These are phyloP conservation scores for Sporothrix sp. DNA, from an alignment of 2,329 filamentous ascomycete species.

Conservation along the genomic window DNA sequence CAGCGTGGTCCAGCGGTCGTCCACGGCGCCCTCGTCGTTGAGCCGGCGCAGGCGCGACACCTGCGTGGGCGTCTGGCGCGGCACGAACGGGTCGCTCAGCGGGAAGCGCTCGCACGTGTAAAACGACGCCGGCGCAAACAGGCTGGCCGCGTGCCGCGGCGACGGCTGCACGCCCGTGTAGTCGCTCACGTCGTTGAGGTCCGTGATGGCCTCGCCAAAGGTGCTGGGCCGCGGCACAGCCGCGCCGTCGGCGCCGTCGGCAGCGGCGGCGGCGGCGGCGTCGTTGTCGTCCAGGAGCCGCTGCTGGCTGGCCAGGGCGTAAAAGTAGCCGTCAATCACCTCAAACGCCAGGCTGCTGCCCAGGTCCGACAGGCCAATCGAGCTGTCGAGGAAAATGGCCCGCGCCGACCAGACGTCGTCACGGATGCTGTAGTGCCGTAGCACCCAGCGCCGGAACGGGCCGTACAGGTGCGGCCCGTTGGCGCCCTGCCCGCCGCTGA, in stretches of 20 bases:
- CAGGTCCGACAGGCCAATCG: conserved; percentile 52
- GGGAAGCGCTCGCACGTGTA: conserved; percentile 59
- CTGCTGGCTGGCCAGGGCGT: conserved; percentile 58
- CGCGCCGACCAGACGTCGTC: conserved; percentile 30
- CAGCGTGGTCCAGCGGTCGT: conserved; percentile 64
- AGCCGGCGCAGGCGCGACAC: conserved; percentile 52
- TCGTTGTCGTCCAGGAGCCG: neutral
- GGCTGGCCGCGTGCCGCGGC: neutral
- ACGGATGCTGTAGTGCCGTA: conserved; percentile 43
- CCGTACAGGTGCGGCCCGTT: too few species aligned
- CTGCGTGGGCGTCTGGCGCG: conserved; percentile 34
- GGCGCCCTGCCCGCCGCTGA: too few species aligned
- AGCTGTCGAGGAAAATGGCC: conserved; percentile 43
- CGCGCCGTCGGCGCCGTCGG: neutral
- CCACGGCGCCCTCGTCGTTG: conserved; percentile 60
- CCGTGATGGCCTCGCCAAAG: neutral
- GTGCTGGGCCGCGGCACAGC: too few species aligned
- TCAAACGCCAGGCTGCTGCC: conserved; percentile 63
- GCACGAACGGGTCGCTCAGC: conserved; percentile 33
- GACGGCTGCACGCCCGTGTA: neutral
- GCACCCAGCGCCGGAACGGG: conserved; percentile 45
- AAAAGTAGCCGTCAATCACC: conserved; percentile 55
- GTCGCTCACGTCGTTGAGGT: neutral
- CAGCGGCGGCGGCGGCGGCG: neutral
- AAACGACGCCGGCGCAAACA: conserved; percentile 41